Evolutionary conservation across 2,329 filamentous ascomycete species (phyloP), one percentile per base, ranked within the genome.

Genomic region (Dryadomyces sulphureus): DNA sequence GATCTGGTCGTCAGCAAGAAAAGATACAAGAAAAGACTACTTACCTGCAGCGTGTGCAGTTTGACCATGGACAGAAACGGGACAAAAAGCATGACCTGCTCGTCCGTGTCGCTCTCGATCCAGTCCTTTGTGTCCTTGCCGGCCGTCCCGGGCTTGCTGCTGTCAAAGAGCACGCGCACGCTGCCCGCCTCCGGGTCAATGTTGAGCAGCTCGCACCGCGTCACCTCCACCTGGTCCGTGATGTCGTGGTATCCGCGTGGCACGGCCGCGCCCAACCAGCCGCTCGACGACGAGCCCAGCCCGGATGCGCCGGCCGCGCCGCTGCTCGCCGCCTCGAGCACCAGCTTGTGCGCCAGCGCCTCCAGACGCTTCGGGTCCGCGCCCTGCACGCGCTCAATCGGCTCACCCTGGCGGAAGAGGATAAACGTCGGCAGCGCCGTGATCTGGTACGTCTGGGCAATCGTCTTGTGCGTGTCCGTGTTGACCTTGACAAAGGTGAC

Each of bases 81-180:
- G 48, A 93, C 72, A 64, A 81, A 96, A 41, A 98, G 73, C 74
- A 96, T 84, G 51, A 98, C 69, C 69, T 98, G 92, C 66, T 96
- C 89, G 59, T 98, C 92, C 32, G 90, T 93, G 59, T 95, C 90
- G 62, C 87, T 95, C 69, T 95, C 86, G 20, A 96, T 80, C 81
- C 85, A 96, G 64, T 98, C 90, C 59, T 76, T 77, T 30, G 67
- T 65, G 56, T 78, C 77, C 42, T 63, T 61, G 46, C 89, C 62
- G 1, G 71, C 70, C 21, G 27, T 30, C 22, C 20, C 46, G 39
- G 22, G 30, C 4, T 17, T 19, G 24, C 7, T 30, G 19, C n/a
- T 34, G 45, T 71, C 77, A 59, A 96, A 88, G 17, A 96, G 68
- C 8, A 77, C 76, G 54, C 79, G 74, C 47, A 88, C 84, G 34